Percentiles rank a stretch among this genome's conserved stretches.
Conservation (phyloP, 1,284 basidiomycete genomes). For the Cryptococcus sp. region DNA sequence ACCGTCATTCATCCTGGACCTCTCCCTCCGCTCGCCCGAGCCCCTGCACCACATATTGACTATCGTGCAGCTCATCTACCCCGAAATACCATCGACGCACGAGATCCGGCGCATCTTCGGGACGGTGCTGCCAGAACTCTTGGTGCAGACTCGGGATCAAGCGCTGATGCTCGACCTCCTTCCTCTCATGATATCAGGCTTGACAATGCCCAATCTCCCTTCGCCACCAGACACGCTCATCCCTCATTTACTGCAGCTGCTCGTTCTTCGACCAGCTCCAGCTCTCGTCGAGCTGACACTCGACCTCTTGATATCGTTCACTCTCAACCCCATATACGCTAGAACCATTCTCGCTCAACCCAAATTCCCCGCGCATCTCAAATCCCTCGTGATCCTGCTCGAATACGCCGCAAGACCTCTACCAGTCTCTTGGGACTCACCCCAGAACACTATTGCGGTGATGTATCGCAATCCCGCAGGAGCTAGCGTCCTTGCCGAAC, state of each 20-base stretch:
- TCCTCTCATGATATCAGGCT: conserved; percentile 36
- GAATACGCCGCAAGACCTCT: conserved; percentile 26
- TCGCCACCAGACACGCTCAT: conserved; percentile 29
- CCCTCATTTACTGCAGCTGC: conserved; percentile 38
- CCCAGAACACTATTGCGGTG: conserved; percentile 14
- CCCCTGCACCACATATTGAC: conserved; percentile 39
- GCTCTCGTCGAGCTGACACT: conserved; percentile 41
- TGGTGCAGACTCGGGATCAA: conserved; percentile 40
- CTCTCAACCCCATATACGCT: conserved; percentile 23
- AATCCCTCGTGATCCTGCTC: conserved; percentile 34
- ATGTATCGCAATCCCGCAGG: conserved; percentile 43
- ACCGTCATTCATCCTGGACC: conserved; percentile 34
- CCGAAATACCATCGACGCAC: conserved; percentile 16
- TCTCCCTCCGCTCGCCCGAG: conserved; percentile 38
- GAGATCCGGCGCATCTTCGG: conserved; percentile 19
- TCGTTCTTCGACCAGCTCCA: conserved; percentile 34
- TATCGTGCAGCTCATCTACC: conserved; percentile 35
- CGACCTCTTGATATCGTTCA: conserved; percentile 44
- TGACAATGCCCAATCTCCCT: conserved; percentile 28
- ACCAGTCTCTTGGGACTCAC: conserved; percentile 23
- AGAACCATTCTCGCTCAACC: conserved; percentile 33
- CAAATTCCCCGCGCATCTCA: conserved; percentile 35
- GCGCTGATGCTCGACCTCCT: conserved; percentile 36
- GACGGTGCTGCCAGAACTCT: conserved; percentile 33
- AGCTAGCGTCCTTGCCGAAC: conserved; percentile 23